Evolutionary conservation across 805 yeast species (phyloP), one percentile per base, ranked within the genome.

Genomic region (Yarrowia hollandica): DNA sequence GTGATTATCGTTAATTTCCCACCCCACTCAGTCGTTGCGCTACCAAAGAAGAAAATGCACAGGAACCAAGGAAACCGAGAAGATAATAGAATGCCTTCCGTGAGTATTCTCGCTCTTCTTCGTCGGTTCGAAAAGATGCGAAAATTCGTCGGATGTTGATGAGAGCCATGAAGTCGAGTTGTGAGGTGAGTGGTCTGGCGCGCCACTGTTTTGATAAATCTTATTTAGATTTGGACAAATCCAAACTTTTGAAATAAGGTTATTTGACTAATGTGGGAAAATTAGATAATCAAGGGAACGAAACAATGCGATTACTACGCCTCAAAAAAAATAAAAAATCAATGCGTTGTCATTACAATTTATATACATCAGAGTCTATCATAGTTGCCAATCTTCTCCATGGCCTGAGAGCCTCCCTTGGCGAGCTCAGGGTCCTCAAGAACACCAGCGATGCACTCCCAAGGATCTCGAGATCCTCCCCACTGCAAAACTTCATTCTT

Each of bases 401-500:
- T 89, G 1, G 96, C 91, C 33, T 74, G 71, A 21, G 79, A 74
- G 61, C 86, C 96, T 4, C 96, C 97, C 22, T 75, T 73, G 3
- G 75, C 75, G 42, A 90, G 72, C 44, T 76, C 79, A 0, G 83
- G 82, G 26, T 80, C 77, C 55, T 84, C 90, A 55, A 94, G 74
- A 2, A 87, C 90, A 60, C 86, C 87, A 0, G 95, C 88, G 15
- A 94, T 74, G 68, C 96, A 85, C 18, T 76, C 75, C 96, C 97
- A 90, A 0, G 98, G 95, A 67, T 89, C 90, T 61, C 82, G 79
- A 2, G 95, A 82, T 0, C 99, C 99, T 19, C 99, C 99, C 97
- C 97, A 92, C 67, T 81, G 82, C 61, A 94, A 74, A 0, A 94
- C 85, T 60, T 82, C 79, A 26, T 82, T 73, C 64, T 80, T 82